These are phyloP conservation scores for Schwanniomyces sp. DNA, from an alignment of 805 yeast genomes.

Conservation along the genomic window DNA sequence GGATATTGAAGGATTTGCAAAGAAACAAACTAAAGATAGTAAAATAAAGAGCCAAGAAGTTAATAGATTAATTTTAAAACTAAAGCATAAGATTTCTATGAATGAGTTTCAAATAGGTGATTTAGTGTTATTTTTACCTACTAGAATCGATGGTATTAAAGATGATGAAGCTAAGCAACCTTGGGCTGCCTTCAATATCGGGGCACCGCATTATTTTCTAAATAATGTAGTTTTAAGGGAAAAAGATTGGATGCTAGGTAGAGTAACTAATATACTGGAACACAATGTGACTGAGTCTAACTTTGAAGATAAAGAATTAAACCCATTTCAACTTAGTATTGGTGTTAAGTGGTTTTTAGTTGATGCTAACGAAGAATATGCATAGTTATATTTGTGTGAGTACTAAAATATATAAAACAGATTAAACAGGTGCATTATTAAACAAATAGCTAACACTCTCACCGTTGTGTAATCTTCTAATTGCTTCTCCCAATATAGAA, in stretches of 20 bases:
- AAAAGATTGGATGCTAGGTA: constrained; percentile 84
- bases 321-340: constrained; percentile 65
- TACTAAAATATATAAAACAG: background rate
- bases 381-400: background rate
- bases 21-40: constrained; percentile 76
- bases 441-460: constrained; percentile 81
- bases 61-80: constrained; percentile 30
- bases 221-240: constrained; percentile 25
- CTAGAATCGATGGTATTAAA: constrained; percentile 46
- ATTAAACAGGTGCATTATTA: constrained; percentile 56
- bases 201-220: constrained; percentile 81
- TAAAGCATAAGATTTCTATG: constrained; percentile 60
- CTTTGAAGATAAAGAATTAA: constrained; percentile 32
- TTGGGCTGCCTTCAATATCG: constrained; percentile 95
- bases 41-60: constrained; percentile 50
- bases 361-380: constrained; percentile 47
- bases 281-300: constrained; percentile 49
- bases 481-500: constrained; percentile 75
- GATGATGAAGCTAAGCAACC: constrained; percentile 42
- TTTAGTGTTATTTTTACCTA: constrained; percentile 81
- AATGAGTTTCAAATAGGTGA: constrained; percentile 70
- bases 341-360: constrained; percentile 67
- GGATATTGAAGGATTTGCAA: constrained; percentile 88
- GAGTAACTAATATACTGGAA: constrained; percentile 59
- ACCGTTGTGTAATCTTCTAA: constrained; percentile 84